Evolutionary conservation across 768 basidiomycete genomes (phyloP).

Genomic region (Xerocomellus intermedius): DNA sequence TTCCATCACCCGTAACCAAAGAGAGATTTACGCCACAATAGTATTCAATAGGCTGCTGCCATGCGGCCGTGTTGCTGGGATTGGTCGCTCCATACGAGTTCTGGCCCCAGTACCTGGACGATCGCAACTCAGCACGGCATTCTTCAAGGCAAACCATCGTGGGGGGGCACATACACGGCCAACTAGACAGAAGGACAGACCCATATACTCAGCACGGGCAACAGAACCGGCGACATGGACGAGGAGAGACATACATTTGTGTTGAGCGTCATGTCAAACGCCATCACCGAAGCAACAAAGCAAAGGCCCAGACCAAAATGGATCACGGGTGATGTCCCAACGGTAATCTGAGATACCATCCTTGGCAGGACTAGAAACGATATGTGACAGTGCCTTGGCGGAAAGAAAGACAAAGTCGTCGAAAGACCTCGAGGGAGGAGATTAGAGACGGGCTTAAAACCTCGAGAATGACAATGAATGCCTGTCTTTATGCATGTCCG

Average conservation of each 20-base stretch:
- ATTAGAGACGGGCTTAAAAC: not conserved
- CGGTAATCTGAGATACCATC: constrained; percentile 9
- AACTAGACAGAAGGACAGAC: constrained; percentile 10
- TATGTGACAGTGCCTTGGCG: not conserved
- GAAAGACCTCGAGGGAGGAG: not conserved
- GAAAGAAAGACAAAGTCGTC: not conserved
- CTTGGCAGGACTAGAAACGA: not conserved
- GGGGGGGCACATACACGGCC: constrained; percentile 21
- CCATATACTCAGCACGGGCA: not conserved
- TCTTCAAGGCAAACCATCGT: not conserved
- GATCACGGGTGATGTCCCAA: constrained; percentile 5
- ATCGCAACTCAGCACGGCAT: not conserved
- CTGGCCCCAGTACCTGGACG: constrained; percentile 35
- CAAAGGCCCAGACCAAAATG: constrained; percentile 14
- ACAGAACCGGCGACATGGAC: not conserved
- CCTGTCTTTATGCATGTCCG: constrained; percentile 14
- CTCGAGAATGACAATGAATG: not conserved
- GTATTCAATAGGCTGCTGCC: constrained; percentile 32
- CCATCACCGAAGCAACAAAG: constrained; percentile 14
- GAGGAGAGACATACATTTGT: constrained; percentile 22
- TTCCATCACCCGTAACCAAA: not conserved
- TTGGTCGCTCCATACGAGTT: constrained; percentile 35
- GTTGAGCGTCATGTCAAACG: constrained; percentile 26
- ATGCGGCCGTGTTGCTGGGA: constrained; percentile 21
- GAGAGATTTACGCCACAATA: constrained; percentile 29